Percentiles rank a stretch among this genome's conserved stretches.
phyloP scores from a whole-genome alignment of 768 basidiomycete genomes.

The Russula emetica region DNA sequence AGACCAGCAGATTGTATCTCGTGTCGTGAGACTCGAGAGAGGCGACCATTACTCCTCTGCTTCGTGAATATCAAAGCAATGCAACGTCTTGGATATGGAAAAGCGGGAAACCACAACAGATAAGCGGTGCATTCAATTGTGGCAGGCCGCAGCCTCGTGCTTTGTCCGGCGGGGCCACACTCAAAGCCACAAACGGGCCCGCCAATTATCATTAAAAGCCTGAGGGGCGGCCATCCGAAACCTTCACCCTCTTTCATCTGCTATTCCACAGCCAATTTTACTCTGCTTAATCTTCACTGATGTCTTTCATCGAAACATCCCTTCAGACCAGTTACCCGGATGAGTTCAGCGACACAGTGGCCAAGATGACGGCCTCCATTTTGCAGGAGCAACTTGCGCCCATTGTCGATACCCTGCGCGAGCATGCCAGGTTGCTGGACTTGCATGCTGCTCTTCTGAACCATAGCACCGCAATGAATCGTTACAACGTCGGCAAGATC shows the following conservation, averaged over 20 bases:
- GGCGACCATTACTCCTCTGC: no score
- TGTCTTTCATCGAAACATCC: not conserved
- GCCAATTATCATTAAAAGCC: not conserved
- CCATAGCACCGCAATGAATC: constrained; percentile 15
- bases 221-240: not conserved
- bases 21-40: not conserved
- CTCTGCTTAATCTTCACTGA: not conserved
- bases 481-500: constrained; percentile 23
- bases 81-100: not conserved
- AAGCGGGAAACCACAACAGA: no score
- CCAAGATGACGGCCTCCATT: constrained; percentile 1
- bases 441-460: constrained; percentile 17
- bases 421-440: constrained; percentile 18
- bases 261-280: not conserved
- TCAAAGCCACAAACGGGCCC: not conserved
- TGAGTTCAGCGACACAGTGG: constrained; percentile 3
- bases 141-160: not conserved
- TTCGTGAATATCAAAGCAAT: not conserved
- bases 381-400: constrained; percentile 19
- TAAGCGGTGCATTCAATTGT: not conserved
- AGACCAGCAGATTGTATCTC: not conserved
- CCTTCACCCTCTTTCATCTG: not conserved
- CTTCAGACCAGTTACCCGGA: not conserved
- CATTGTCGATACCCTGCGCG: constrained; percentile 12
- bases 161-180: not conserved